Conservation (phyloP, 352 stramenopile species). For the Globisporangium lucens region DNA sequence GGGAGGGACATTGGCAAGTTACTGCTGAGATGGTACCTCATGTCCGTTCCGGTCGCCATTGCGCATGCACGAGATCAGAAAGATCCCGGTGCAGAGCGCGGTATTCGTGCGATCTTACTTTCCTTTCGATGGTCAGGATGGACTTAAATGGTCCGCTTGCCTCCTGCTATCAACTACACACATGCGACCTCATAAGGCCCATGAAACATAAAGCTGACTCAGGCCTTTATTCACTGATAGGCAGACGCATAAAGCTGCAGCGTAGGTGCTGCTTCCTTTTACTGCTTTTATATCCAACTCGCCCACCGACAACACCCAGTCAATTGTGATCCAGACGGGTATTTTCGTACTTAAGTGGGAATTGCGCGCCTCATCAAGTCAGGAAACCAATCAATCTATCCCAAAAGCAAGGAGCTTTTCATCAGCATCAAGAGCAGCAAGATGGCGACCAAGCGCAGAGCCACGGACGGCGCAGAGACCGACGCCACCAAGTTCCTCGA, state of each 20-base stretch:
- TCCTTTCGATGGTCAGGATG: neutral
- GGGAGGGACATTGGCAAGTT: neutral
- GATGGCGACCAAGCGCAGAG: constrained; percentile 36
- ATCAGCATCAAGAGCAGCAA: neutral
- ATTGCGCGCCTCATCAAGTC: neutral
- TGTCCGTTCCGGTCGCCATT: neutral
- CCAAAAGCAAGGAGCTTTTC: neutral
- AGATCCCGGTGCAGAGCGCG: neutral
- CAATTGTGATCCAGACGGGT: neutral
- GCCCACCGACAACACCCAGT: neutral
- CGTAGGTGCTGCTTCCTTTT: neutral
- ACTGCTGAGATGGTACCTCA: neutral
- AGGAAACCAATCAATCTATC: constrained; percentile 15
- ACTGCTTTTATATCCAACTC: neutral
- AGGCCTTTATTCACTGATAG: neutral
- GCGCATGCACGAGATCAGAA: neutral
- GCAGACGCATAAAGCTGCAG: neutral
- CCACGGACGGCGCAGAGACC: constrained; percentile 33
- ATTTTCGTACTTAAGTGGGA: constrained; percentile 14
- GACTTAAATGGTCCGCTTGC: neutral
- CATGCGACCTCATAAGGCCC: neutral
- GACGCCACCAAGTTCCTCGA: constrained; percentile 57
- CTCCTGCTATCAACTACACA: neutral
- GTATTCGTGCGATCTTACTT: neutral
- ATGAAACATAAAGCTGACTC: neutral